These are phyloP conservation scores for Silene latifolia DNA, from an alignment of 148 eudicot genomes.

Conservation along the genomic window DNA sequence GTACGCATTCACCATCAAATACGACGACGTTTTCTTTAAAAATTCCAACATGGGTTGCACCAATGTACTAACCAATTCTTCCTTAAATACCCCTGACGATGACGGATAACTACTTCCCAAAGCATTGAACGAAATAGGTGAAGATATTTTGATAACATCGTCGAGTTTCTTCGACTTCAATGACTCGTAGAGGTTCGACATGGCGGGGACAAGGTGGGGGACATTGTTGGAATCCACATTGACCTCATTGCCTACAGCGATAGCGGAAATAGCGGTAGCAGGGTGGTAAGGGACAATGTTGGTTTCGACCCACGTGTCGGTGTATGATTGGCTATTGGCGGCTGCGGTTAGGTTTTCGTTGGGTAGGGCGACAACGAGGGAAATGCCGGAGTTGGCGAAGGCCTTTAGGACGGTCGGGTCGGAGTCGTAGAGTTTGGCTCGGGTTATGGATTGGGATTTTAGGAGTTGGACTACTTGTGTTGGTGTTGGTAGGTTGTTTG, in stretches of 20 bases:
- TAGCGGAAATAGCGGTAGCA: slow-evolving; percentile 38
- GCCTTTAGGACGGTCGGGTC: slow-evolving; percentile 43
- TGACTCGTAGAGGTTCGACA: slow-evolving; percentile 50
- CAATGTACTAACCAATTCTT: slow-evolving; percentile 49
- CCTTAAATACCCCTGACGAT: slow-evolving; percentile 68
- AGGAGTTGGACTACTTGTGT: slow-evolving; percentile 67
- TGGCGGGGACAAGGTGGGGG: slow-evolving; percentile 56
- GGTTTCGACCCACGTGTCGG: slow-evolving; percentile 65
- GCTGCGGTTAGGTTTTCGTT: slow-evolving; percentile 73
- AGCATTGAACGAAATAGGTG: slow-evolving; percentile 58
- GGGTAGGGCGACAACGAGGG: slow-evolving; percentile 53
- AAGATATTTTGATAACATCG: slow-evolving; percentile 41
- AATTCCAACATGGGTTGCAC: slow-evolving; percentile 65
- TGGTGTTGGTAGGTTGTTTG: slow-evolving; percentile 67
- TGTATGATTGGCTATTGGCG: slow-evolving; percentile 50
- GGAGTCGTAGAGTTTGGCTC: slow-evolving; percentile 61
- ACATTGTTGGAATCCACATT: slow-evolving; percentile 56
- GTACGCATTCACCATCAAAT: slow-evolving; percentile 70
- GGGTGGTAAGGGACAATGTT: slow-evolving; percentile 48
- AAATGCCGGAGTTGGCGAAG: slow-evolving; percentile 34
- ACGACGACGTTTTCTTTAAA: slow-evolving; percentile 49
- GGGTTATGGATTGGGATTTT: slow-evolving; percentile 49
- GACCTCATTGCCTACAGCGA: slow-evolving; percentile 91
- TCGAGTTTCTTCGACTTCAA: slow-evolving; percentile 31
- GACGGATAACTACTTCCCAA: slow-evolving; percentile 65